Conservation (phyloP, 805 yeast genomes). For the Metschnikowia matae region DNA sequence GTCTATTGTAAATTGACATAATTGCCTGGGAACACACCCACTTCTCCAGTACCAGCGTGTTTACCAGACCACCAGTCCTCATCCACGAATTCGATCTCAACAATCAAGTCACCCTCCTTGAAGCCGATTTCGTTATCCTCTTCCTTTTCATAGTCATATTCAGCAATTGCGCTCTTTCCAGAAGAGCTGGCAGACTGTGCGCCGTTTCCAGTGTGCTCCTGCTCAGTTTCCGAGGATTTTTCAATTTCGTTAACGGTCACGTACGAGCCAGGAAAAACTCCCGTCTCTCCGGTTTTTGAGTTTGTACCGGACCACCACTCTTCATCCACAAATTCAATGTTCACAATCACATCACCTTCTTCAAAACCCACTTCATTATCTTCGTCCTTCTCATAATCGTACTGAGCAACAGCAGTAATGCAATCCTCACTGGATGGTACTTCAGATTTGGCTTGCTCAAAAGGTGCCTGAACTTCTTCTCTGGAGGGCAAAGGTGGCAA, state of each 20-base stretch:
- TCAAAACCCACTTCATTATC: conserved; percentile 66
- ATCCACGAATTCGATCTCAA: conserved; percentile 81
- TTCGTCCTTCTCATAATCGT: conserved; percentile 72
- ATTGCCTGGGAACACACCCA: conserved; percentile 88
- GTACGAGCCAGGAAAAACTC: conserved; percentile 56
- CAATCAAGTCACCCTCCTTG: conserved; percentile 75
- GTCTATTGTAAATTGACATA: conserved; percentile 49
- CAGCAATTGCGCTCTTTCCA: conserved; percentile 54
- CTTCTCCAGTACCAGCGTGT: conserved; percentile 58
- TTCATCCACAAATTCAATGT: conserved; percentile 65
- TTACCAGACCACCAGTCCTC: conserved; percentile 98
- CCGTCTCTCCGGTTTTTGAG: conserved; percentile 42
- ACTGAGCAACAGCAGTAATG: conserved; percentile 69
- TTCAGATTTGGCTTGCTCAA: not conserved
- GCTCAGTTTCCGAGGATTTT: conserved; percentile 3
- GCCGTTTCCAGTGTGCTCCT: conserved; percentile 11
- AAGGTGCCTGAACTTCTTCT: not conserved
- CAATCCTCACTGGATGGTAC: conserved; percentile 10
- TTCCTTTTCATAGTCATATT: conserved; percentile 79
- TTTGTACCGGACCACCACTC: conserved; percentile 63
- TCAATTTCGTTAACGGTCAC: conserved; percentile 32
- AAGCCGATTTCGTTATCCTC: conserved; percentile 91
- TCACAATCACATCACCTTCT: conserved; percentile 65
- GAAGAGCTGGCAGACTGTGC: conserved; percentile 17
- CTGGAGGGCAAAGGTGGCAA: conserved; percentile 17